Conservation (phyloP, 192 early-diverging fungal genomes). For the Nowakowskiella sp. region DNA sequence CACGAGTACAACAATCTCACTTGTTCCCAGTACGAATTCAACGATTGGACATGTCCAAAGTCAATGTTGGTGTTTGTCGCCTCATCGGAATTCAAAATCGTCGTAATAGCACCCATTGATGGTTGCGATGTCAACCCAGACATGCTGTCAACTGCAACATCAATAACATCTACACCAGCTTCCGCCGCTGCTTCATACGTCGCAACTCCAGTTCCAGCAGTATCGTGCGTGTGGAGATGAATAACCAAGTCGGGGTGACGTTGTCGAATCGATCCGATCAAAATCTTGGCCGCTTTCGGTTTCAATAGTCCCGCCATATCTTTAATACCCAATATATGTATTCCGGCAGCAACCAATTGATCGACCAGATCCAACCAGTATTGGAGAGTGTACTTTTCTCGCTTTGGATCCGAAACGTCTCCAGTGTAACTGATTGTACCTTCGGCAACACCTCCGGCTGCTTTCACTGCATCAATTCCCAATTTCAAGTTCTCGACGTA, state of each 20-base stretch:
- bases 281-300: slow-evolving; percentile 76
- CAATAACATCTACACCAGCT: slow-evolving; percentile 89
- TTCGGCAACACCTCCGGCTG: slow-evolving; percentile 91
- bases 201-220: slow-evolving; percentile 93
- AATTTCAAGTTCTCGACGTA: slow-evolving; percentile 93
- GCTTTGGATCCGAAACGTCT: slow-evolving; percentile 78
- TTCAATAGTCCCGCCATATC: slow-evolving; percentile 98
- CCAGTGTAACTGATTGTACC: slow-evolving; percentile 89
- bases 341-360: slow-evolving; percentile 79
- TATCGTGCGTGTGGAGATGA: slow-evolving; percentile 96
- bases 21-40: slow-evolving; percentile 97
- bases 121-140: slow-evolving; percentile 95
- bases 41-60: slow-evolving; percentile 64
- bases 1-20: slow-evolving; percentile 89
- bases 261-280: slow-evolving; percentile 80
- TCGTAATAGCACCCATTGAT: slow-evolving; percentile 89
- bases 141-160: slow-evolving; percentile 89
- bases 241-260: slow-evolving; percentile 86
- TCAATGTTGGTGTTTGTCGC: slow-evolving; percentile 62
- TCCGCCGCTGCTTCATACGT: slow-evolving; percentile 86
- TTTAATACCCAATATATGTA: slow-evolving; percentile 79
- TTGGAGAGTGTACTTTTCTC: slow-evolving; percentile 76
- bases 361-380: slow-evolving; percentile 91
- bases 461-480: slow-evolving; percentile 86
- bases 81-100: slow-evolving; percentile 62